Evolutionary conservation across 1,139 yeast genomes (phyloP), one percentile per base, ranked within the genome.

Genomic region (Scheffersomyces stambukii): DNA sequence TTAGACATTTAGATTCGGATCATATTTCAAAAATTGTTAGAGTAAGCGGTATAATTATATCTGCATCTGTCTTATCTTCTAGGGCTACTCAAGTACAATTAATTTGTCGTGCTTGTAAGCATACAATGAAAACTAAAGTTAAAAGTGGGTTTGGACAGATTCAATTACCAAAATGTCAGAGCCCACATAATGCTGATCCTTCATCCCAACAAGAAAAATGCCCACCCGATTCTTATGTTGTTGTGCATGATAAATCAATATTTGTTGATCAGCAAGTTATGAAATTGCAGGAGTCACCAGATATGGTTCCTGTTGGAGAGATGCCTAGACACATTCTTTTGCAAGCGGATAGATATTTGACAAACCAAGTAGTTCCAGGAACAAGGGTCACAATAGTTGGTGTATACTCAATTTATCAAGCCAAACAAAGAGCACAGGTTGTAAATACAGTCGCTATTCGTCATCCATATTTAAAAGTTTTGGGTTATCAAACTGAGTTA

Each of bases 271-370:
- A 93, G 54, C 99, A 93, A 56, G 79, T 83, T 15, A 70, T 93
- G 48, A 93, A 93, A 53, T 68, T 93, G 31, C 99, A 91, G 54
- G 99, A 91, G 52, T 73, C 94, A 10, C 97, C 98, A 9, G 98
- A 91, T 54, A 83, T 85, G 81, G 97, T 91, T 1, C 99, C 98
- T 2, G 95, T 91, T 13, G 98, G 99, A 40, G 99, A 91, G 62
- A 82, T 91, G 89, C 99, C 99, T 9, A 77, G 99, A 45, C 95
- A 91, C 48, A 82, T 93, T 29, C 57, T 86, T 37, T 67, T 93
- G 43, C 85, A 93, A 28, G 85, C 89, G 13, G 98, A 93, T 52
- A 73, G 98, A 41, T 84, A 85, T 43, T 65, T 91, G 54, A 82
- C 96, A 15, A 91, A 91, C 60, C 78, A 75, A 41, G 91, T 91